Evolutionary conservation across 495 filamentous ascomycete species (phyloP).

Genomic region (Tuber melanosporum): DNA sequence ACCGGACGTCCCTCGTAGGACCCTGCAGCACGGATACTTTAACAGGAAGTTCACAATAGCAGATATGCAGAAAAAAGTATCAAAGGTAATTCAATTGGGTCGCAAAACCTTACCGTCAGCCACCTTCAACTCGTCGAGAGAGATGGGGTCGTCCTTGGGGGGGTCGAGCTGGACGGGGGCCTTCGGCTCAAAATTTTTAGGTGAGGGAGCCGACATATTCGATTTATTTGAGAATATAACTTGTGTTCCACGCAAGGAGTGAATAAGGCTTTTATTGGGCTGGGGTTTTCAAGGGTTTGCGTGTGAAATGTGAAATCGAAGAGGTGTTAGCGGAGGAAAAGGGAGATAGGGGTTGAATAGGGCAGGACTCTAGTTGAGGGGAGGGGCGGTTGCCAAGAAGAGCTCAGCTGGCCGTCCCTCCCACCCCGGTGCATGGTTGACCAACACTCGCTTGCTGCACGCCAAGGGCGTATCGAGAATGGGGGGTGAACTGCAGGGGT

Average conservation of each 20-base stretch:
- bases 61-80: neutral
- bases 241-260: neutral
- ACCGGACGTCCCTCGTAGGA: constrained; percentile 62
- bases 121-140: constrained; percentile 63
- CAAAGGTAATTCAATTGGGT: neutral
- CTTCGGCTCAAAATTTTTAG: constrained; percentile 72
- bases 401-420: neutral
- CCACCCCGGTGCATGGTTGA: neutral
- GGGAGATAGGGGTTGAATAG: neutral
- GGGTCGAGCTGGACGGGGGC: constrained; percentile 70
- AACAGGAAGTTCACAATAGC: constrained; percentile 1
- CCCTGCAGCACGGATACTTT: constrained; percentile 43
- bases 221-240: neutral
- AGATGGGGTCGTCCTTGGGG: constrained; percentile 82
- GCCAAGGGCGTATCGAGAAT: neutral
- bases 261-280: neutral
- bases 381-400: neutral
- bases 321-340: neutral
- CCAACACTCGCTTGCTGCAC: neutral
- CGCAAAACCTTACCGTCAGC: constrained; percentile 62
- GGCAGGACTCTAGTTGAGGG: neutral
- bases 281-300: neutral
- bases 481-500: too few relatives aligned
- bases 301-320: neutral
- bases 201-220: constrained; percentile 49